Conservation (phyloP, 495 filamentous ascomycete species). For the Trypethelium eluteriae region DNA sequence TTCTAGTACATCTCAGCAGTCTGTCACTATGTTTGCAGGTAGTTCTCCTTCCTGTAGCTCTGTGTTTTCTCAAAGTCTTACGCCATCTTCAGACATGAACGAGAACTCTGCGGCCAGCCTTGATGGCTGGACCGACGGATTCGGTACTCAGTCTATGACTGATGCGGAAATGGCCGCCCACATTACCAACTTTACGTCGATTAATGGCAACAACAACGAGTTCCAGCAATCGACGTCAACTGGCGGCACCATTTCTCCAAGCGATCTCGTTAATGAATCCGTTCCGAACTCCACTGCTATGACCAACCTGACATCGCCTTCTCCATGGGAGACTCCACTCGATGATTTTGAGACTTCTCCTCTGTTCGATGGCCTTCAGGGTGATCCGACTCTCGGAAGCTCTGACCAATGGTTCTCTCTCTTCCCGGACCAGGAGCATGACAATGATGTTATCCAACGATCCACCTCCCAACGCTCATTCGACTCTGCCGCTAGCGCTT, state of each 20-base stretch:
- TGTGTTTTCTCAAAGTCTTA: constrained; percentile 17
- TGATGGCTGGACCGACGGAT: constrained; percentile 5
- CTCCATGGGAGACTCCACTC: constrained; percentile 64
- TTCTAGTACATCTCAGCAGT: constrained; percentile 11
- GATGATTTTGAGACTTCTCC: constrained; percentile 74
- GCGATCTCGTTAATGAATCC: constrained; percentile 72
- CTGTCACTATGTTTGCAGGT: constrained; percentile 26
- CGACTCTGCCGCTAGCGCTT: constrained; percentile 18
- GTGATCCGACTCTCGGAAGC: constrained; percentile 20
- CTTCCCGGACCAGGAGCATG: constrained; percentile 34
- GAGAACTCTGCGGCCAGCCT: constrained; percentile 15
- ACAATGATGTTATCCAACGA: constrained; percentile 38
- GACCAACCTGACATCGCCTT: constrained; percentile 78
- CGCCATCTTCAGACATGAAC: constrained; percentile 22
- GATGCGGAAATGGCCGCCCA: constrained; percentile 3
- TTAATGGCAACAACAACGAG: constrained; percentile 28
- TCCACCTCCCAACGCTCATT: constrained; percentile 14
- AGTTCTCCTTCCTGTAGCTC: constrained; percentile 13
- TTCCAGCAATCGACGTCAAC: not conserved
- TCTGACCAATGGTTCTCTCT: constrained; percentile 26
- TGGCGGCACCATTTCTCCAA: constrained; percentile 70
- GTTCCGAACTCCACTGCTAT: constrained; percentile 76
- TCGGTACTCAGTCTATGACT: constrained; percentile 3
- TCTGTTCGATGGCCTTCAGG: constrained; percentile 50
- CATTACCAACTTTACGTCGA: constrained; percentile 31